Base-by-base conservation (phyloP, 495 filamentous ascomycete genomes). In the Aspergillus kassunensis region DNA sequence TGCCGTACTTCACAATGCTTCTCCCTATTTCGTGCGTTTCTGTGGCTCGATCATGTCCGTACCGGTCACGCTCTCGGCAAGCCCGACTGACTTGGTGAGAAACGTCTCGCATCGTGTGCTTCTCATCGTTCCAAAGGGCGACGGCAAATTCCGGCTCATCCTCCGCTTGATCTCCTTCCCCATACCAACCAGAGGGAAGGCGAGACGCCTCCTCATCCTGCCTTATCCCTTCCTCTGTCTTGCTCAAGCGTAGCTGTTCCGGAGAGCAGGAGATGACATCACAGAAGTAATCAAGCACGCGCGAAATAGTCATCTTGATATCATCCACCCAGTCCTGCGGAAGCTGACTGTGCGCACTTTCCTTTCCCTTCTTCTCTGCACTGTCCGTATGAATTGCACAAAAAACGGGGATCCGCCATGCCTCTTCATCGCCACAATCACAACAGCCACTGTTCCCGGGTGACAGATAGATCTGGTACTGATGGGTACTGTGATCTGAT, bases 81-180 rank as follows among this genome's bases (percentile, higher is more conserved):
- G 93, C 95, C 47, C 95, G 80, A 3, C 87, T 86, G 13, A 98
- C 90, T 65, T 96, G 91, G 27, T 91, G 80, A 50, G 84, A 72
- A 9, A 98, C 91, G 66, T 97, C 93, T n/a, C 80, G 75, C 44
- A 97, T 84, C 0, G 93, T 97, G 64, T 98, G 93, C 71, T 98
- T 98, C 68, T 98, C 93, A 54, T 98, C 93, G 58, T 98, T 98
- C 93, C 93, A 98, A 7, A 98, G 74, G 16, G 96, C 68, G n/a
- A 98, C 70, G 4, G 89, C 84, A 64, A 84, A 98, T 59, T 96
- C 90, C 12, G 83, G 78, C 19, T 82, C 70, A 19, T 74, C 74
- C 19, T 83, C 77, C 27, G 60, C 57, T 25, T 68, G 69, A 51
- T 85, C 78, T 2, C 81, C 83, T 1, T 75, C 72, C 9, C 82